A percentile compares a stretch with the other conserved stretches of the same genome.
phyloP scores from a whole-genome alignment of 2,329 filamentous ascomycete species.

The Fusarium transvaalense region DNA sequence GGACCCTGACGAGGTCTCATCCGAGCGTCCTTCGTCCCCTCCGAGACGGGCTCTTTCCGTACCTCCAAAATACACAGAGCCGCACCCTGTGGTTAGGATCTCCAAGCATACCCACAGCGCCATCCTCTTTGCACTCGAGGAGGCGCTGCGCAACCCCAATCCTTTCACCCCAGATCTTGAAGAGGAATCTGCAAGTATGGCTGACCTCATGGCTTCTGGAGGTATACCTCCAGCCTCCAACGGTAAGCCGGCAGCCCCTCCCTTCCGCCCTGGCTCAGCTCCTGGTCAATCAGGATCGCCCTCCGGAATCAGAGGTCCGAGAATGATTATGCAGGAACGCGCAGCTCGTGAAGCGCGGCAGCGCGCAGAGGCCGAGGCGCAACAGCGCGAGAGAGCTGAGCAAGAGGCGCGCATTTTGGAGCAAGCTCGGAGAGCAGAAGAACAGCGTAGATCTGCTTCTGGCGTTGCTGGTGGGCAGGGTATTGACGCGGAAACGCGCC shows the following conservation, averaged over 20 bases:
- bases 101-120: conserved; percentile 89
- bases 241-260: conserved; percentile 63
- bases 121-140: conserved; percentile 92
- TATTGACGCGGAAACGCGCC: conserved; percentile 49
- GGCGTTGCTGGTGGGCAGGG: conserved; percentile 58
- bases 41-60: conserved; percentile 47
- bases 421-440: conserved; percentile 68
- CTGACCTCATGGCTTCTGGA: conserved; percentile 76
- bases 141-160: conserved; percentile 85
- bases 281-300: conserved; percentile 67
- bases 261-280: conserved; percentile 61
- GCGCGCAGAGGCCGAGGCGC: conserved; percentile 74
- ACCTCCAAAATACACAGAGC: conserved; percentile 52
- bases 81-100: conserved; percentile 70
- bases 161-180: conserved; percentile 84
- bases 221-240: conserved; percentile 66
- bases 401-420: conserved; percentile 67
- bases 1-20: conserved; percentile 58
- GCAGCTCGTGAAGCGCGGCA: conserved; percentile 80
- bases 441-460: conserved; percentile 66
- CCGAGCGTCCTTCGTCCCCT: conserved; percentile 48
- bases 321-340: conserved; percentile 91
- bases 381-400: conserved; percentile 69
- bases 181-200: conserved; percentile 94
- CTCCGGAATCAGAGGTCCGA: conserved; percentile 81